A percentile compares a stretch with the other conserved stretches of the same genome.
These are phyloP conservation scores for Zizania palustris DNA, from an alignment of 202 grass and related monocot genomes.

Conservation along the genomic window DNA sequence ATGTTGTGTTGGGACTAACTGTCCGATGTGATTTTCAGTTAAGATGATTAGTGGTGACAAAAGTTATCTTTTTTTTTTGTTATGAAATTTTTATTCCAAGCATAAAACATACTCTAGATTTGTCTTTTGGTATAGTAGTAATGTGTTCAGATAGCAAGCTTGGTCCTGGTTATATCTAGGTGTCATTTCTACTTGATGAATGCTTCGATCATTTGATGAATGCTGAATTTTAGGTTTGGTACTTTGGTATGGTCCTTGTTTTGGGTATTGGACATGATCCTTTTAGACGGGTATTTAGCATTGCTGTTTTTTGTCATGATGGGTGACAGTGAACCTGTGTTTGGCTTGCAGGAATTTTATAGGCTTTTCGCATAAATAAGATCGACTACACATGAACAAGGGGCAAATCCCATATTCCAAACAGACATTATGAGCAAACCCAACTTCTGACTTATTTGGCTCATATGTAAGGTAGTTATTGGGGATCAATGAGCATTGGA, in stretches of 20 bases:
- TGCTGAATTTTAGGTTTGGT: not conserved
- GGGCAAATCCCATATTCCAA: no score
- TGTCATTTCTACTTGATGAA: not conserved
- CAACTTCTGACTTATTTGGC: no score
- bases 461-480: not conserved
- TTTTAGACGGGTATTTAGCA: not conserved
- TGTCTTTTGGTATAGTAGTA: constrained; percentile 15
- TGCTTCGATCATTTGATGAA: not conserved
- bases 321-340: not conserved
- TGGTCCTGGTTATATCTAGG: not conserved
- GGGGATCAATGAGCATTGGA: not conserved
- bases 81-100: constrained; percentile 12
- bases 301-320: not conserved
- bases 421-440: no score
- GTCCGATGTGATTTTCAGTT: not conserved
- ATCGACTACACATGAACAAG: no score
- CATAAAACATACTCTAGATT: not conserved
- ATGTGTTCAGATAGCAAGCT: not conserved
- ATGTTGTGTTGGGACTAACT: not conserved
- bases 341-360: not conserved
- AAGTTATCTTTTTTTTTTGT: not conserved
- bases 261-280: not conserved
- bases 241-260: not conserved
- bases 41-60: not conserved
- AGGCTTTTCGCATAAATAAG: not conserved